Evolutionary conservation across 2,329 filamentous ascomycete genomes (phyloP), one percentile per base, ranked within the genome.

Genomic region (Trichoderma sp.): DNA sequence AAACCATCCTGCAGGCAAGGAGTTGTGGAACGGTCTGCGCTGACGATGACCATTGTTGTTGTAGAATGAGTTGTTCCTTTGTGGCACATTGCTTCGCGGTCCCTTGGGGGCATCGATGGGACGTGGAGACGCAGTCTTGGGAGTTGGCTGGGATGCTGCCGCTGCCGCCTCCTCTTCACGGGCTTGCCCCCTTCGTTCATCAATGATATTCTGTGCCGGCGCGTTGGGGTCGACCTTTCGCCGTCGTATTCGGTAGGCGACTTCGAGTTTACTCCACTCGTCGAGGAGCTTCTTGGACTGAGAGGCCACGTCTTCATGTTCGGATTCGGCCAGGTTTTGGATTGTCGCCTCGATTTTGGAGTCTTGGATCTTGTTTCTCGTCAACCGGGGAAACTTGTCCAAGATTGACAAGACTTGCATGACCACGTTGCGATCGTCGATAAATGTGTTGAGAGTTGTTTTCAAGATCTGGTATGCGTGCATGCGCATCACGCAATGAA

Each of bases 381-480:
- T 98, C 67, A 98, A 87, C 11, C 96, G 93, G 0, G 97, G 97
- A 78, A 98, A 93, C 78, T 92, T 93, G 83, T 97, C 93, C 24
- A 99, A 89, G 74, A 99, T 95, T 78, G 97, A 93, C 77, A 99
- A 88, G 33, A 98, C 92, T 84, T 98, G 97, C 77, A 97, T 86
- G 50, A 97, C 91, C 33, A 98, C 92, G 79, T 98, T 98, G 83
- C 92, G 89, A 82, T 98, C 97, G n/a, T 95, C 93, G 77, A 92
- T 91, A 88, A 96, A 99, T 31, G 93, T 93, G 78, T 91, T 92
- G 72, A 99, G 88, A 6, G 94, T 94, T 38, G 93, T 94, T 83
- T 97, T 97, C 77, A 99, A 87, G 78, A 98, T 98, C 81, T 96
- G 93, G 83, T 99, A 99, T 71, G 96, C 97, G 86, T 98, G 97